Evolutionary conservation across 2,329 filamentous ascomycete species (phyloP).

Genomic region (Dryadomyces sulphureus): DNA sequence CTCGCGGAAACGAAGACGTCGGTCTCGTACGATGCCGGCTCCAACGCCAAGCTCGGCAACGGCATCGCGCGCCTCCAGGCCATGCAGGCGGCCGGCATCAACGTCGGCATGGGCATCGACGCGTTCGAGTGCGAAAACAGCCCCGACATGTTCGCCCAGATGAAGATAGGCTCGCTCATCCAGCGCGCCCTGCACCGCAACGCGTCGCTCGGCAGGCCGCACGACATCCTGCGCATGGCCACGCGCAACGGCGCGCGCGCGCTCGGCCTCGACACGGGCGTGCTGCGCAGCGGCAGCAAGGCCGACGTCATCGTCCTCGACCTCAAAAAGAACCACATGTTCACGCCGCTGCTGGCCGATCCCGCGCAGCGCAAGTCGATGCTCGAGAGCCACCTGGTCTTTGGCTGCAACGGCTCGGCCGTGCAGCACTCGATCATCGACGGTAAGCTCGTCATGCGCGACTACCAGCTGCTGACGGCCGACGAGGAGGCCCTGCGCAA

Average conservation of each 20-base stretch:
- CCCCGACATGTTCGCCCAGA: slow-evolving; percentile 5
- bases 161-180: slow-evolving; percentile 2
- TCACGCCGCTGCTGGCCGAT: slow-evolving; percentile 2
- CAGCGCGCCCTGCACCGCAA: slow-evolving; percentile 2
- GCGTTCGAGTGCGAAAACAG: slow-evolving; percentile 5
- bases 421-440: slow-evolving; percentile 3
- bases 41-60: slow-evolving; percentile 4
- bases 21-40: slow-evolving; percentile 2
- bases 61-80: slow-evolving; percentile 2
- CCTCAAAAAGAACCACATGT: slow-evolving; percentile 3
- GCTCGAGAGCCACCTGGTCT: slow-evolving; percentile 4
- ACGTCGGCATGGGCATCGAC: slow-evolving; percentile 5
- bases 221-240: slow-evolving; percentile 3
- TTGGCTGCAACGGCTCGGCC: slow-evolving; percentile 4
- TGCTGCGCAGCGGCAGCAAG: background rate
- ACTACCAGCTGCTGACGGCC: background rate
- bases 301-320: slow-evolving; percentile 4
- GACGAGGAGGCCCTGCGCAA: slow-evolving; percentile 2
- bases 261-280: slow-evolving; percentile 3
- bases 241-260: slow-evolving; percentile 2
- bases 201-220: background rate
- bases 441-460: background rate
- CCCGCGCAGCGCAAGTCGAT: background rate
- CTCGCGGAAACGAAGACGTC: slow-evolving; percentile 1
- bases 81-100: slow-evolving; percentile 1